Conservation (phyloP, 495 filamentous ascomycete species). For the Podospora appendiculata region DNA sequence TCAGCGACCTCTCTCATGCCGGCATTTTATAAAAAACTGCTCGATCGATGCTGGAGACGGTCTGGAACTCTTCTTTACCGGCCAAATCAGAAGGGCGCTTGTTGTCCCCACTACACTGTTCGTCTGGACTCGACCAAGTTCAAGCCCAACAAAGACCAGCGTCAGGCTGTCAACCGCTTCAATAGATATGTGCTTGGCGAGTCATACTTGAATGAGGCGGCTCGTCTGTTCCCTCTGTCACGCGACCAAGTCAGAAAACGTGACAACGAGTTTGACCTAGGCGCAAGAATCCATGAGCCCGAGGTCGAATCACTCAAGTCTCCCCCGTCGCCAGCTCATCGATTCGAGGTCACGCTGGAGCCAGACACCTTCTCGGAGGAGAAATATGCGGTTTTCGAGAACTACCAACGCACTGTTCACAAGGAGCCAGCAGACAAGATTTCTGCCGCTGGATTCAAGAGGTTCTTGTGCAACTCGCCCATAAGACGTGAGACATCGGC, state of each 20-base stretch:
- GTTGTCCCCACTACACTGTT: slow-evolving; percentile 94
- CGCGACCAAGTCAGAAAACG: slow-evolving; percentile 72
- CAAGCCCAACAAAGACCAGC: slow-evolving; percentile 69
- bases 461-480: slow-evolving; percentile 80
- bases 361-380: slow-evolving; percentile 74
- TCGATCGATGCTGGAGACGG: slow-evolving; percentile 88
- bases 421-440: slow-evolving; percentile 62
- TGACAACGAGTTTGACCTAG: slow-evolving; percentile 67
- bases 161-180: slow-evolving; percentile 85
- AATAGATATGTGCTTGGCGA: slow-evolving; percentile 78
- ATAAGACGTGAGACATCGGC: slow-evolving; percentile 45
- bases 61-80: slow-evolving; percentile 83
- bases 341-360: slow-evolving; percentile 73
- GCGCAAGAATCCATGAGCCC: slow-evolving; percentile 61
- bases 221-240: slow-evolving; percentile 64
- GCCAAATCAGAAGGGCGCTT: slow-evolving; percentile 72
- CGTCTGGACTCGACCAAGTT: slow-evolving; percentile 68
- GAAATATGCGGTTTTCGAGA: slow-evolving; percentile 75
- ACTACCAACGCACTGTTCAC: slow-evolving; percentile 82
- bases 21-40: slow-evolving; percentile 68
- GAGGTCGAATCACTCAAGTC: slow-evolving; percentile 48
- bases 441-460: slow-evolving; percentile 60
- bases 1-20: slow-evolving; percentile 58
- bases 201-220: slow-evolving; percentile 64
- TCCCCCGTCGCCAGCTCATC: slow-evolving; percentile 64